A percentile compares a stretch with the other conserved stretches of the same genome.
Evolutionary conservation across 768 basidiomycete species (phyloP).

Genomic region (Serpula lacrymans): DNA sequence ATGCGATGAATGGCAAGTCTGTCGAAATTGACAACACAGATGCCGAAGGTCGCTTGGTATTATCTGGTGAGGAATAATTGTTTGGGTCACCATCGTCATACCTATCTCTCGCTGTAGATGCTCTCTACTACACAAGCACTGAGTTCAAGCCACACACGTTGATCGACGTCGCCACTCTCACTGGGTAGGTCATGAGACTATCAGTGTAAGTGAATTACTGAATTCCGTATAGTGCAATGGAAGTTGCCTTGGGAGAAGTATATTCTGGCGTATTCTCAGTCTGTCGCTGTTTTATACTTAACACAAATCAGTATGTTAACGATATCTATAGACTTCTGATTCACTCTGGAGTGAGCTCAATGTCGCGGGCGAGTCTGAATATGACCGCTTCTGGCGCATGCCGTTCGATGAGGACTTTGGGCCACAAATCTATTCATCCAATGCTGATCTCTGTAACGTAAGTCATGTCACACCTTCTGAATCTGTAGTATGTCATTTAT

Average conservation of each 20-base stretch:
- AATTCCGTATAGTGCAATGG: slow-evolving; percentile 64
- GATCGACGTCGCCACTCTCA: slow-evolving; percentile 86
- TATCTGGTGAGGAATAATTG: slow-evolving; percentile 49
- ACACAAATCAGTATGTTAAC: background rate
- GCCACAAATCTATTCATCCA: slow-evolving; percentile 71
- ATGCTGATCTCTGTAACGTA: slow-evolving; percentile 82
- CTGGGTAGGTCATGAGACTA: slow-evolving; percentile 47
- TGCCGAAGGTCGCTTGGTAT: slow-evolving; percentile 75
- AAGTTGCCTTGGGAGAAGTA: slow-evolving; percentile 68
- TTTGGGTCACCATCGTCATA: background rate
- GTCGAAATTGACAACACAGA: slow-evolving; percentile 88
- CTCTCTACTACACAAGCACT: slow-evolving; percentile 77
- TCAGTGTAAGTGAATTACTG: background rate
- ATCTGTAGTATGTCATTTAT: slow-evolving; percentile 5
- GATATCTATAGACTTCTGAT: slow-evolving; percentile 55
- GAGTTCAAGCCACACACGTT: slow-evolving; percentile 78
- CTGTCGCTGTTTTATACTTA: slow-evolving; percentile 14
- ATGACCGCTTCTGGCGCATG: slow-evolving; percentile 89
- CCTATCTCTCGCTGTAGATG: slow-evolving; percentile 43
- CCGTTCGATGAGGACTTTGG: slow-evolving; percentile 81
- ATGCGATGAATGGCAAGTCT: slow-evolving; percentile 86
- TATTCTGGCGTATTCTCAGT: slow-evolving; percentile 81
- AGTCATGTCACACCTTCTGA: slow-evolving; percentile 10
- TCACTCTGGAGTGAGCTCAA: slow-evolving; percentile 69
- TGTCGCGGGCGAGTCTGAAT: slow-evolving; percentile 66